phyloP scores from a whole-genome alignment of 164 flowering plant genomes.

The Euptelea pleiosperma region DNA sequence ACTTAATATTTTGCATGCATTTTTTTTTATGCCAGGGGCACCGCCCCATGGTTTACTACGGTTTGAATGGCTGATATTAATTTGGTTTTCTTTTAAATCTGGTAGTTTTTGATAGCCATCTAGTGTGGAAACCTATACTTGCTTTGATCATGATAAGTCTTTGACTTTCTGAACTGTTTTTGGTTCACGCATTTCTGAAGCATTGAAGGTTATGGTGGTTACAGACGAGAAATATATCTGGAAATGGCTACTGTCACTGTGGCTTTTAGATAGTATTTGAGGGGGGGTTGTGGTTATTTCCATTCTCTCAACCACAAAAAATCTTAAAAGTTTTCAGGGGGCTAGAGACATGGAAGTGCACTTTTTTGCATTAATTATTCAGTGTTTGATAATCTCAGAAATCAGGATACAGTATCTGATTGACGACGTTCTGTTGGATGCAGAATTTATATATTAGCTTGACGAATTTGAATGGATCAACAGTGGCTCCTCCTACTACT shows the following conservation, averaged over 20 bases:
- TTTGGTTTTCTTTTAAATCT: too few species aligned
- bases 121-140: neutral
- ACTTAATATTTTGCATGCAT: neutral
- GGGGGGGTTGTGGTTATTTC: too few species aligned
- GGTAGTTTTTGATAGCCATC: neutral
- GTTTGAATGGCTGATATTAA: too few species aligned
- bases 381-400: neutral
- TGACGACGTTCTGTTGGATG: conserved; percentile 21
- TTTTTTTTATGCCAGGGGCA: neutral
- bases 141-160: neutral
- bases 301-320: too few species aligned
- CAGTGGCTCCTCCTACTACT: conserved; percentile 63
- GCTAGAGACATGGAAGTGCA: conserved; percentile 1
- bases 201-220: neutral
- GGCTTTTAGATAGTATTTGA: conserved; percentile 4
- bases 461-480: conserved; percentile 72
- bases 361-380: neutral
- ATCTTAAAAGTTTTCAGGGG: too few species aligned
- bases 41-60: too few species aligned
- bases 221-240: neutral
- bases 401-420: conserved; percentile 3
- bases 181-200: neutral
- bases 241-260: neutral
- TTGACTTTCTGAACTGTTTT: neutral
- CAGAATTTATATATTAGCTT: conserved; percentile 81